Conservation (phyloP, 805 yeast genomes). For the Kazachstania bromeliacearum region DNA sequence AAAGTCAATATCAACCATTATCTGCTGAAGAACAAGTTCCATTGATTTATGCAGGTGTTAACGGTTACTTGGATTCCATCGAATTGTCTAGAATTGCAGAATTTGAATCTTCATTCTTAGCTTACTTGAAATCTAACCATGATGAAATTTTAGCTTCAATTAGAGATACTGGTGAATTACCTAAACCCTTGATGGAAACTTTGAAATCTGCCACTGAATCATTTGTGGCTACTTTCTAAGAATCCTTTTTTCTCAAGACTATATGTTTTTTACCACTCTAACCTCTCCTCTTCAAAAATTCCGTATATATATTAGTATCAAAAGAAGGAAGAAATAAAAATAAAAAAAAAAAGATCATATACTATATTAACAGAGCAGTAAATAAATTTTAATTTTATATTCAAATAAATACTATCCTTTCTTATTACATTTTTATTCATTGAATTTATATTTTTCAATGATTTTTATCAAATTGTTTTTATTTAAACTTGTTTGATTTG, state of each 20-base stretch:
- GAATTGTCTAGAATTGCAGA: constrained; percentile 79
- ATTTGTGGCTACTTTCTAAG: constrained; percentile 81
- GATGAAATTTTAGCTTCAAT: constrained; percentile 74
- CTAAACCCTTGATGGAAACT: constrained; percentile 76
- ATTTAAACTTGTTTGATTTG: too few relatives aligned
- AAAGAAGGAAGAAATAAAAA: constrained; percentile 1
- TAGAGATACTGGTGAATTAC: constrained; percentile 80
- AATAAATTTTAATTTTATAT: constrained; percentile 1
- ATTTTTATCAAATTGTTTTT: too few relatives aligned
- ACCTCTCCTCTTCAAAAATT: too few relatives aligned
- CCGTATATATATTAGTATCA: too few relatives aligned
- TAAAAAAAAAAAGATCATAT: constrained; percentile 3
- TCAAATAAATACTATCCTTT: neutral
- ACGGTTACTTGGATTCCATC: constrained; percentile 91
- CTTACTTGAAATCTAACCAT: constrained; percentile 88
- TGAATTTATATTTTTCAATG: too few relatives aligned
- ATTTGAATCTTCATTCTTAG: constrained; percentile 86
- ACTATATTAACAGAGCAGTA: too few relatives aligned
- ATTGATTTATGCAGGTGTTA: constrained; percentile 97
- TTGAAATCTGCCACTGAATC: constrained; percentile 88
- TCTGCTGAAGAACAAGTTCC: constrained; percentile 99
- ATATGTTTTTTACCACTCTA: too few relatives aligned
- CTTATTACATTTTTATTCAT: too few relatives aligned
- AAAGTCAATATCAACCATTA: constrained; percentile 92
- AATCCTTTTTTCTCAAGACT: too few relatives aligned